Percentiles rank a stretch among this genome's conserved stretches.
Conservation (phyloP, 1,284 basidiomycete genomes). For the Microbotryum silenes-acaulis region DNA sequence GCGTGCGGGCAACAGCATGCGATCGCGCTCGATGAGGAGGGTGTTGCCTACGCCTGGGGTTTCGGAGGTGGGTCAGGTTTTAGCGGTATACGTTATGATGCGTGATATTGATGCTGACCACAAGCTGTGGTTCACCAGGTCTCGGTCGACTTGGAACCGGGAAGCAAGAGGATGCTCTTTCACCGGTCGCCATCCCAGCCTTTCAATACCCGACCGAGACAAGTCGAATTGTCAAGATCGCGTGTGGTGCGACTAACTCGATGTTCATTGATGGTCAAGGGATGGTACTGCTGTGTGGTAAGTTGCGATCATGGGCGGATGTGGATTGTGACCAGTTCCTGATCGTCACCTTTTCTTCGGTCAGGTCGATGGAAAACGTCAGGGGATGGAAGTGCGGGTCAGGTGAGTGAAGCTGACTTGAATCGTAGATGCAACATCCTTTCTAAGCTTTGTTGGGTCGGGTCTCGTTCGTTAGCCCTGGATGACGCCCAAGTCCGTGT, state of each 20-base stretch:
- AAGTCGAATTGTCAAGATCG: slow-evolving; percentile 58
- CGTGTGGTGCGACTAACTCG: slow-evolving; percentile 72
- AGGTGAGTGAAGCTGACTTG: slow-evolving; percentile 31
- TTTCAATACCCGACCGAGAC: slow-evolving; percentile 63
- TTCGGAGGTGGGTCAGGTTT: slow-evolving; percentile 41
- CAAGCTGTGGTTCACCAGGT: slow-evolving; percentile 49
- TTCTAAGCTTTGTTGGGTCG: not conserved
- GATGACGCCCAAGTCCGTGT: slow-evolving; percentile 70
- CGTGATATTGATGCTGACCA: slow-evolving; percentile 49
- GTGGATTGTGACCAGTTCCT: not conserved
- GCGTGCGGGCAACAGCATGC: slow-evolving; percentile 80
- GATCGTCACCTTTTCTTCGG: slow-evolving; percentile 34
- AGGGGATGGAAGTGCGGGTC: slow-evolving; percentile 61
- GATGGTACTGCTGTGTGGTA: slow-evolving; percentile 45
- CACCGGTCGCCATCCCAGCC: slow-evolving; percentile 61
- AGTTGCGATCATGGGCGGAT: not conserved
- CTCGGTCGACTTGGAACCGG: slow-evolving; percentile 50
- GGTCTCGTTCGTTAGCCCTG: slow-evolving; percentile 59
- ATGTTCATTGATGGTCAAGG: slow-evolving; percentile 73
- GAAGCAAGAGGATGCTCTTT: slow-evolving; percentile 64
- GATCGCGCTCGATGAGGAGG: slow-evolving; percentile 68
- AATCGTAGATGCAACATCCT: not conserved
- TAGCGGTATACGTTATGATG: not conserved
- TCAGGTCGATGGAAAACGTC: slow-evolving; percentile 72
- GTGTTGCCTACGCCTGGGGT: slow-evolving; percentile 79